Base-by-base conservation (phyloP, 1,139 yeast genomes). In the Candida sp. region DNA sequence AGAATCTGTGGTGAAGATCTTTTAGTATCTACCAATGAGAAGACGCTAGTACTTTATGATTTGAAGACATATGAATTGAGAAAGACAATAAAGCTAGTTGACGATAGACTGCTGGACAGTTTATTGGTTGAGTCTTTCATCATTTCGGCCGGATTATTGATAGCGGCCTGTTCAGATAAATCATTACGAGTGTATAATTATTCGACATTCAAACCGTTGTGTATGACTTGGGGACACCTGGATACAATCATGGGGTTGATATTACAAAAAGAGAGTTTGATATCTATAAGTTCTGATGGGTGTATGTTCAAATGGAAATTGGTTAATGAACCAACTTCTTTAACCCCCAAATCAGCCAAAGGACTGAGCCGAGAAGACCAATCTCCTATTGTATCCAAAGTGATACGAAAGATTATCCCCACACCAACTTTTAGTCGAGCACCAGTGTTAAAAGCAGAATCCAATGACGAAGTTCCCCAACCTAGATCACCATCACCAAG, bases 181-280 rank as follows among this genome's bases (percentile, higher is more conserved):
- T 77, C 87, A 21, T 60, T 84, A 4, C 61, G 87, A 23, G 55
- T 72, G 1, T 81, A 76, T 53, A 68, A 69, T 36, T 75, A 71
- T 46, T 45, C 53, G 0, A 65, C 67, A 4, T 86, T 84, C 0
- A 70, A 62, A 38, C 69, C 70, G 7, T 39, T 79, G 9, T 70
- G 77, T 9, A 67, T 74, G 0, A 76, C 69, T 34, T 84, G 86
- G 85, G 91, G 87, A 0, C 89, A 83, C 51, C 79, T 84, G 50
- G 88, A 82, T 38, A 62, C 75, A 1, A 69, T 82, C 5, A 55
- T 77, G 4, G 76, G 77, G 0, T 51, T 84, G 11, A 51, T 64
- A 2, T 51, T 61, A 32, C 43, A 49, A 2, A 50, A 49, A 6
- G 58, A 60, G 21, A 56, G 52, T 4, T 54, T 78, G 32, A 50